Evolutionary conservation across 306 rosid genomes (phyloP).

Genomic region (Hippophae tibetana): DNA sequence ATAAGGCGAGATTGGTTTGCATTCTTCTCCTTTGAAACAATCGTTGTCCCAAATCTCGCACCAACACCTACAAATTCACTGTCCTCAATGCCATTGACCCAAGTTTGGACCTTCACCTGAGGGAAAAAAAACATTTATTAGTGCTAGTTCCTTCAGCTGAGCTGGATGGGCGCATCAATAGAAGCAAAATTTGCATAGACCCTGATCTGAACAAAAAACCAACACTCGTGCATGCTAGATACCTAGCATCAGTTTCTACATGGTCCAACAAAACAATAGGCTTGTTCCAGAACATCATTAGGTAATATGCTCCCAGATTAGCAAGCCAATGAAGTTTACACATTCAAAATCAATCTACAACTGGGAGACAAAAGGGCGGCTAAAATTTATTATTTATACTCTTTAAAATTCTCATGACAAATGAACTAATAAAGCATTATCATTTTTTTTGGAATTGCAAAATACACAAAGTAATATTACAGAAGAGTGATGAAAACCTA

Average conservation of each 20-base stretch:
- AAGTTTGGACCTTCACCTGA: constrained; percentile 96
- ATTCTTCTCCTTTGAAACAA: constrained; percentile 82
- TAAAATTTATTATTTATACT: constrained; percentile 14
- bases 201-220: not conserved
- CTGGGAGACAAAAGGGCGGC: not conserved
- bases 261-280: not conserved
- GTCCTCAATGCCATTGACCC: constrained; percentile 71
- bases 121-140: constrained; percentile 12
- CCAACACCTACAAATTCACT: constrained; percentile 85
- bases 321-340: not conserved
- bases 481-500: not conserved
- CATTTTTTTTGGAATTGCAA: not conserved
- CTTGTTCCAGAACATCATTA: not conserved
- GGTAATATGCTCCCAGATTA: not conserved
- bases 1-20: constrained; percentile 59
- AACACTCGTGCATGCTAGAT: not conserved
- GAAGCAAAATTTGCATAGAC: not conserved
- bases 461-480: not conserved
- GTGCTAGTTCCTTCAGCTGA: too few species aligned
- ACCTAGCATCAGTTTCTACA: not conserved
- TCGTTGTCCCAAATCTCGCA: constrained; percentile 82
- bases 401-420: not conserved
- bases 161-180: not conserved
- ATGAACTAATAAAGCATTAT: not conserved
- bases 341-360: constrained; percentile 1